Evolutionary conservation across 495 filamentous ascomycete species (phyloP), one percentile per base, ranked within the genome.

Genomic region (Xylaria telfairii): DNA sequence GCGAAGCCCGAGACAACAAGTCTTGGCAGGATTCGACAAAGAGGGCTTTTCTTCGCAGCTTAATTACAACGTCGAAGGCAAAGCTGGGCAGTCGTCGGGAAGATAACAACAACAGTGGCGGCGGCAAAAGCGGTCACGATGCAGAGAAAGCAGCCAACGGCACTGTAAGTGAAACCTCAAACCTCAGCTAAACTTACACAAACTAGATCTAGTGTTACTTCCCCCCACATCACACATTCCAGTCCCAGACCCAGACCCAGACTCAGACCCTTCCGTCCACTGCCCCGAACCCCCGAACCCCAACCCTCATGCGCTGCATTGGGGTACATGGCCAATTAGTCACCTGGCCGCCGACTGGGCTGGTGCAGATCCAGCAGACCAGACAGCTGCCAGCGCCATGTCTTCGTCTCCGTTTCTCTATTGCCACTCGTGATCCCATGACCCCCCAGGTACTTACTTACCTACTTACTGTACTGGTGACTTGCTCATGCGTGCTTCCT

Each of bases 311-410:
- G n/a, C n/a, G n/a, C n/a, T 34, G 62, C 28, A 28, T 53, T 30
- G 62, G 46, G 34, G 46, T 42, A 66, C 64, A 54, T 39, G 5
- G 1, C 34, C 64, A 66, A 41, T 42, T 26, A 37, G 42, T 39
- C 64, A 66, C 64, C 67, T 69, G 67, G 65, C 67, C 2, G 67
- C 57, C 59, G 57, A 62, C 67, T 63, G 67, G 44, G 39, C 5
- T 60, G 15, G 13, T 28, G 24, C 44, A 39, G 37, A 28, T 62
- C 30, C 5, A 56, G 39, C 42, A 26, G 12, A 32, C 21, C n/a
- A 34, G 47, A 49, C 68, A 70, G 68, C 68, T 56, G 68, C 39
- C 68, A 70, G 30, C 30, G 21, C 41, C 60, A 60, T 57, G 24
- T 32, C 46, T 34, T 12, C 44, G 34, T 32, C 63, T 65, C 57